These are phyloP conservation scores for Coemansia sp. DNA, from an alignment of 192 early-diverging fungal genomes.

Conservation along the genomic window DNA sequence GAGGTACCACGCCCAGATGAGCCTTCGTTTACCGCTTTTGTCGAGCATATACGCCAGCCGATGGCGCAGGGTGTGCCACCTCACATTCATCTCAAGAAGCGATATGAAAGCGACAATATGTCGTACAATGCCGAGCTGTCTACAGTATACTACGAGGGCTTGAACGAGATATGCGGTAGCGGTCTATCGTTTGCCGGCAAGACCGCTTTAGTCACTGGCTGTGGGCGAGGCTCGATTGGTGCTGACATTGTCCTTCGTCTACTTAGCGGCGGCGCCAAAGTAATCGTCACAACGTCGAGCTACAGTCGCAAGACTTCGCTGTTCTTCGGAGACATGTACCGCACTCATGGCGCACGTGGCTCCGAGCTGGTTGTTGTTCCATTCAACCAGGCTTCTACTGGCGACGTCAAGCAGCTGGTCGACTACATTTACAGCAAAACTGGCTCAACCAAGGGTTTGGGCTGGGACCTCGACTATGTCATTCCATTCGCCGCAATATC, in stretches of 20 bases:
- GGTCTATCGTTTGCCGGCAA: conserved; percentile 85
- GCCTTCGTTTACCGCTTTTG: conserved; percentile 83
- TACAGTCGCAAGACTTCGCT: conserved; percentile 77
- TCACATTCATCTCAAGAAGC: conserved; percentile 8
- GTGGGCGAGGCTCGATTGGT: conserved; percentile 89
- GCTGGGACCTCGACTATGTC: conserved; percentile 94
- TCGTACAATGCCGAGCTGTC: conserved; percentile 71
- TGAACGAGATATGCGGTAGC: conserved; percentile 69
- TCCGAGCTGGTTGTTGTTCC: conserved; percentile 86
- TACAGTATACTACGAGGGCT: conserved; percentile 71
- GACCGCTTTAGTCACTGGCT: conserved; percentile 86
- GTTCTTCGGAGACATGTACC: conserved; percentile 89
- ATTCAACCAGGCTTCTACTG: conserved; percentile 87
- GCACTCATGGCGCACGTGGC: conserved; percentile 85
- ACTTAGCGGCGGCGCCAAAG: conserved; percentile 85
- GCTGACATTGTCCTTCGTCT: conserved; percentile 84
- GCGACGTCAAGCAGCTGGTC: conserved; percentile 80
- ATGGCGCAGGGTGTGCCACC: conserved; percentile 56
- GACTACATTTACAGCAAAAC: conserved; percentile 84
- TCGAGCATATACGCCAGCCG: conserved; percentile 69
- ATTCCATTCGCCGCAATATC: conserved; percentile 96
- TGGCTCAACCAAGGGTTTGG: conserved; percentile 60
- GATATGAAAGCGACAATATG: conserved; percentile 40
- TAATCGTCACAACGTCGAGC: conserved; percentile 88
- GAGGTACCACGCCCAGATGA: conserved; percentile 77